Evolutionary conservation across 2,329 filamentous ascomycete genomes (phyloP).

Genomic region (Magnaporthiopsis rhizophila): DNA sequence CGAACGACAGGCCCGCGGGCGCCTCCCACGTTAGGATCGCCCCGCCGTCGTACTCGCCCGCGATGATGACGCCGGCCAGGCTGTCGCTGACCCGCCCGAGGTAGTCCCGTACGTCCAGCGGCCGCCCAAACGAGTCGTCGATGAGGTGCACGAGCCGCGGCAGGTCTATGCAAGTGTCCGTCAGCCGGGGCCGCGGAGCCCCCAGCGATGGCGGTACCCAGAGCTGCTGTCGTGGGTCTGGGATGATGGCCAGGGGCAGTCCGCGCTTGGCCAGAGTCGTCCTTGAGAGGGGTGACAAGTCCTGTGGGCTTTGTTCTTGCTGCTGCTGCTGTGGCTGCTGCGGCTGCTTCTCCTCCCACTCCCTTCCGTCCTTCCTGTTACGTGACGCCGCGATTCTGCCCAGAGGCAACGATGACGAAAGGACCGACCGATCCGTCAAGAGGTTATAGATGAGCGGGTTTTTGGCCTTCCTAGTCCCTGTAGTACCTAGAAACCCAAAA

Average conservation of each 20-base stretch:
- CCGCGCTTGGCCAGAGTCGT: constrained; percentile 85
- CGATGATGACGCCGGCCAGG: constrained; percentile 86
- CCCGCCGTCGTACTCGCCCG: constrained; percentile 92
- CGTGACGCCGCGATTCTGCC: constrained; percentile 42
- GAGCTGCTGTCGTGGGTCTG: constrained; percentile 54
- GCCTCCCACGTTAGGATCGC: constrained; percentile 93
- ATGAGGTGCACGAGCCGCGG: constrained; percentile 78
- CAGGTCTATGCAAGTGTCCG: constrained; percentile 76
- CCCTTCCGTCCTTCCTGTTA: not conserved
- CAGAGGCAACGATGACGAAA: constrained; percentile 82
- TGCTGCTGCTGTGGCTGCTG: not conserved
- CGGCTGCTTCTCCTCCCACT: constrained; percentile 3
- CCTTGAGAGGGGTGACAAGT: constrained; percentile 21
- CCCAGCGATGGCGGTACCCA: constrained; percentile 63
- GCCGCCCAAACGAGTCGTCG: constrained; percentile 84
- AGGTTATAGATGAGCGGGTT: constrained; percentile 95
- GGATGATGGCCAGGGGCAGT: constrained; percentile 79
- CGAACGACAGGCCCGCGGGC: constrained; percentile 51
- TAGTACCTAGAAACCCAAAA: constrained; percentile 39
- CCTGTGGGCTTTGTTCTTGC: not conserved
- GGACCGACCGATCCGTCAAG: constrained; percentile 86
- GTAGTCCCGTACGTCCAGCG: constrained; percentile 78
- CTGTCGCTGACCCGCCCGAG: constrained; percentile 70
- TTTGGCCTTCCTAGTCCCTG: constrained; percentile 45
- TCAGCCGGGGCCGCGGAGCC: constrained; percentile 55